phyloP scores from a whole-genome alignment of 1,139 yeast genomes.

The Pichia sp. region DNA sequence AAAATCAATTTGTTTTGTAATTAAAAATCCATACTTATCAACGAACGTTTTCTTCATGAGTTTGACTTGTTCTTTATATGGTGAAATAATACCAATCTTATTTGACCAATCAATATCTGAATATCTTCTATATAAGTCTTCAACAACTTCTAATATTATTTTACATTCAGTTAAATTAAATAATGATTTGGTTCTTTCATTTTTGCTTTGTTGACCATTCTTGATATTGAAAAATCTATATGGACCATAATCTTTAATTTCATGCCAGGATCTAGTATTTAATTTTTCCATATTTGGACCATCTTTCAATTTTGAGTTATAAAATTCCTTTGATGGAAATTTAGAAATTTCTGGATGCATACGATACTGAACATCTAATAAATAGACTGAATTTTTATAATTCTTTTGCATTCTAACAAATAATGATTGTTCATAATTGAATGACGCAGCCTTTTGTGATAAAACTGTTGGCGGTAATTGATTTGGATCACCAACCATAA shows the following conservation, averaged over 20 bases:
- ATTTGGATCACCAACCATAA: slow-evolving; percentile 99
- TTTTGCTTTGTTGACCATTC: slow-evolving; percentile 54
- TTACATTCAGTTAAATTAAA: slow-evolving; percentile 65
- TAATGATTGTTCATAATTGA: slow-evolving; percentile 81
- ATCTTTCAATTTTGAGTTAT: slow-evolving; percentile 62
- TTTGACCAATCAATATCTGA: slow-evolving; percentile 57
- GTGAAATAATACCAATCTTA: slow-evolving; percentile 85
- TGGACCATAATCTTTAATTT: slow-evolving; percentile 46
- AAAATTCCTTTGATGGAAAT: slow-evolving; percentile 84
- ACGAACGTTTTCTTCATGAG: slow-evolving; percentile 52
- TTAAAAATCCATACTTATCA: slow-evolving; percentile 53
- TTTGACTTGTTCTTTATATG: slow-evolving; percentile 82
- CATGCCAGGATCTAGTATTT: slow-evolving; percentile 76
- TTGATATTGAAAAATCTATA: slow-evolving; percentile 71
- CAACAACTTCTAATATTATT: slow-evolving; percentile 66
- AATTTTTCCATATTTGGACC: slow-evolving; percentile 62
- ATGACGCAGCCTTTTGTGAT: slow-evolving; percentile 77
- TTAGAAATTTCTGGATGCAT: slow-evolving; percentile 91
- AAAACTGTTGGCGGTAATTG: slow-evolving; percentile 98
- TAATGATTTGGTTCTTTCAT: slow-evolving; percentile 59
- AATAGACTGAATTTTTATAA: slow-evolving; percentile 53
- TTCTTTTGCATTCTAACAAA: slow-evolving; percentile 89
- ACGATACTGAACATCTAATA: slow-evolving; percentile 93
- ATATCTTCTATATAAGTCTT: slow-evolving; percentile 43
- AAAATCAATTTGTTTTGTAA: slow-evolving; percentile 69